phyloP scores from a whole-genome alignment of 2,329 filamentous ascomycete genomes.

The Phaeophleospora eucalypticola region DNA sequence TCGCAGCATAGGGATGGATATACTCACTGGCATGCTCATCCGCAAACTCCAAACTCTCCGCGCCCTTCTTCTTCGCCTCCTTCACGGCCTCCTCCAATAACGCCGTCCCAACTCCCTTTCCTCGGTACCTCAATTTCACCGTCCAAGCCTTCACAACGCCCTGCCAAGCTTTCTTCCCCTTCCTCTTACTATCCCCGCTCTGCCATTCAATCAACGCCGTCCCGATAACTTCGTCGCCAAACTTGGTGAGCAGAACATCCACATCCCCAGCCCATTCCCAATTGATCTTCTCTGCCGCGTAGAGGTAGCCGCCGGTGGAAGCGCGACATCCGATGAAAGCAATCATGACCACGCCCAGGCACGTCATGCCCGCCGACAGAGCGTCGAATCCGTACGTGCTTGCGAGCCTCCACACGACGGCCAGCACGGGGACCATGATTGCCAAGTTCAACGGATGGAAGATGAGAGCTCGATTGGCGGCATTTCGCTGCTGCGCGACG shows the following conservation, averaged over 20 bases:
- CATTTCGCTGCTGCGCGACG: conserved; percentile 74
- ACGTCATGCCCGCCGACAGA: conserved; percentile 54
- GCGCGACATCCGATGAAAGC: conserved; percentile 60
- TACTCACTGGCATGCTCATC: conserved; percentile 70
- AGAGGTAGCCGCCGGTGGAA: conserved; percentile 59
- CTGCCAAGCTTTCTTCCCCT: conserved; percentile 54
- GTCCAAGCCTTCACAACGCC: conserved; percentile 81
- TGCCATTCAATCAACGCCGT: conserved; percentile 66
- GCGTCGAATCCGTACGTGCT: conserved; percentile 45
- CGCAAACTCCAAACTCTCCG: conserved; percentile 69
- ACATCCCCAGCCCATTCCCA: conserved; percentile 58
- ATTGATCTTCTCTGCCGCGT: conserved; percentile 57
- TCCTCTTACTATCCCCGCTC: conserved; percentile 39
- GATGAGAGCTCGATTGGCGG: conserved; percentile 59
- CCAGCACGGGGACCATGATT: conserved; percentile 36
- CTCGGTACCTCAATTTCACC: conserved; percentile 63
- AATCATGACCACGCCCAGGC: conserved; percentile 59
- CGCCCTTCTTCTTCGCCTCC: conserved; percentile 63
- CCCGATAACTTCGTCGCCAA: conserved; percentile 66
- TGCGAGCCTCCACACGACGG: conserved; percentile 39
- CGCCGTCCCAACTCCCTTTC: conserved; percentile 66
- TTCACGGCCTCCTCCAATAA: conserved; percentile 70
- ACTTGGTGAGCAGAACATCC: conserved; percentile 58
- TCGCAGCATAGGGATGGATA: not conserved
- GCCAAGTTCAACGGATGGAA: conserved; percentile 54